Conservation (phyloP, 1,139 yeast genomes). For the Suhomyces kunorum region DNA sequence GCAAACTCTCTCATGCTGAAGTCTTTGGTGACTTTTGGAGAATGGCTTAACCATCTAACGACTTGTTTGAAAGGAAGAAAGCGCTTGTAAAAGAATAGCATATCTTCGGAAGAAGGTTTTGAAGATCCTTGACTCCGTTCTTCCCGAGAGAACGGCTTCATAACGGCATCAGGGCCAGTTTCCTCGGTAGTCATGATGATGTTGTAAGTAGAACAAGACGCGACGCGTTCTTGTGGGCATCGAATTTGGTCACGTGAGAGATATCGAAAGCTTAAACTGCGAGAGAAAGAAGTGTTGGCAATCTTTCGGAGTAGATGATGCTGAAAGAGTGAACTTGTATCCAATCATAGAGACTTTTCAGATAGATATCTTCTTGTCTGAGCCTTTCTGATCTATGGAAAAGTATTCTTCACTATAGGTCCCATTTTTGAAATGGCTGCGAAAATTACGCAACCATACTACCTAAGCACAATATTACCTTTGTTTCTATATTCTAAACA, state of each 20-base stretch:
- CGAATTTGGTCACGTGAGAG: too few species aligned
- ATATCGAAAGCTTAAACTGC: too few species aligned
- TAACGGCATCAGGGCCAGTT: background rate
- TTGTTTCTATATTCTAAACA: background rate
- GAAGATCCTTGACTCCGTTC: slow-evolving; percentile 2
- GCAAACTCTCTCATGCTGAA: slow-evolving; percentile 94
- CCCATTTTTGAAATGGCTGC: background rate
- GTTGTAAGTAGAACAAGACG: slow-evolving; percentile 2
- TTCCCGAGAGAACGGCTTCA: slow-evolving; percentile 5
- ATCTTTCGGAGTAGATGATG: too few species aligned
- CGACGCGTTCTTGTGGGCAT: slow-evolving; percentile 8
- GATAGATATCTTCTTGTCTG: too few species aligned
- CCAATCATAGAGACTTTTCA: too few species aligned
- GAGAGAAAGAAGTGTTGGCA: too few species aligned
- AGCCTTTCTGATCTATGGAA: too few species aligned
- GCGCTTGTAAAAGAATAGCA: slow-evolving; percentile 73
- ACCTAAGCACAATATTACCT: background rate
- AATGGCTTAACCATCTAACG: slow-evolving; percentile 88
- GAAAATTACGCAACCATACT: background rate
- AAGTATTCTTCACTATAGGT: background rate
- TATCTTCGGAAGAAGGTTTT: slow-evolving; percentile 61
- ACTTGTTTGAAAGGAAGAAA: slow-evolving; percentile 71
- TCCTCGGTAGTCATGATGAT: slow-evolving; percentile 6
- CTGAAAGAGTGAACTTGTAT: too few species aligned
- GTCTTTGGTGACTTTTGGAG: slow-evolving; percentile 66